Percentiles rank a stretch among this genome's conserved stretches.
These are phyloP conservation scores for Exophiala oligosperma DNA, from an alignment of 2,329 filamentous ascomycete species.

Conservation along the genomic window DNA sequence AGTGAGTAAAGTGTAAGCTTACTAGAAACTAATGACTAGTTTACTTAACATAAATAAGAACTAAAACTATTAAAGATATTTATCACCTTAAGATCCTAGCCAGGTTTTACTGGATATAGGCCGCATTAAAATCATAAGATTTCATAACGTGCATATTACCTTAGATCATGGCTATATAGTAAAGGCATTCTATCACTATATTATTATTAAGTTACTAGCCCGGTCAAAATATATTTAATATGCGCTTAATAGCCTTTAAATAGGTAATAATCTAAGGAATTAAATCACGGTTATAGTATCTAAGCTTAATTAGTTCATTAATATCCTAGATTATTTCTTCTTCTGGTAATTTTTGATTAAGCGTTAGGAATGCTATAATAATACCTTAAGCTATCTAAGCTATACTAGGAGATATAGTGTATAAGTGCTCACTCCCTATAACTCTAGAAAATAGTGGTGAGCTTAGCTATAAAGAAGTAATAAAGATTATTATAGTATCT, in stretches of 20 bases:
- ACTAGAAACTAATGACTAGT: conserved; percentile 1
- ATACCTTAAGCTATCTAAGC: background rate
- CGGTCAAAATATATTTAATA: conserved; percentile 4
- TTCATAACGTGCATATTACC: background rate
- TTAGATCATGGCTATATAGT: background rate
- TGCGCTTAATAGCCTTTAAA: background rate
- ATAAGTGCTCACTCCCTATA: background rate
- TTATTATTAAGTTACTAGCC: conserved; percentile 1
- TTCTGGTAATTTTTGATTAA: conserved; percentile 1
- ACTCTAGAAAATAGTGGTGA: background rate
- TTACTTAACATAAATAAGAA: background rate
- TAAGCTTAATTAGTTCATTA: background rate
- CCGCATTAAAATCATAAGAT: conserved; percentile 3
- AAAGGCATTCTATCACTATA: conserved; percentile 1
- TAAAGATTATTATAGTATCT: conserved; percentile 1
- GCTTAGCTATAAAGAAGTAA: background rate
- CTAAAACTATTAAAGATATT: background rate
- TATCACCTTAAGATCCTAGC: background rate
- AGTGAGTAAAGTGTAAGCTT: conserved; percentile 1
- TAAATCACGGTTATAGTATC: background rate
- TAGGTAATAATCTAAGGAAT: background rate
- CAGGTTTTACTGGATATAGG: background rate
- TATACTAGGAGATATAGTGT: background rate
- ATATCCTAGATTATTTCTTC: background rate
- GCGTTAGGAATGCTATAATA: background rate